These are phyloP conservation scores for Gastrodia elata DNA, from an alignment of 106 monocot species.

Conservation along the genomic window DNA sequence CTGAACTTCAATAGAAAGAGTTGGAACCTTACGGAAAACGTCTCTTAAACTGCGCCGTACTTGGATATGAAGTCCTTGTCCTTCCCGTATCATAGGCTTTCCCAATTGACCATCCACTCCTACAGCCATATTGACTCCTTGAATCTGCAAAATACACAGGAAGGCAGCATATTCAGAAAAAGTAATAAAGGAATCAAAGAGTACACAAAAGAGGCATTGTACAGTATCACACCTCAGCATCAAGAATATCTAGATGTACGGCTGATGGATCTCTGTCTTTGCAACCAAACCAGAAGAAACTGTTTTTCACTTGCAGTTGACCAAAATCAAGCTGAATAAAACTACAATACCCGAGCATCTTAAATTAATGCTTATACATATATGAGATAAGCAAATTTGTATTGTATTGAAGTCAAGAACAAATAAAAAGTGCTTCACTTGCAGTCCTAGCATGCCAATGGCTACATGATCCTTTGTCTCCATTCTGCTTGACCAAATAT, in stretches of 20 bases:
- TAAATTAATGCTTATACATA: neutral
- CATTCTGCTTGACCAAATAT: no score
- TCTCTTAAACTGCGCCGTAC: slow-evolving; percentile 89
- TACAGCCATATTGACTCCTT: slow-evolving; percentile 80
- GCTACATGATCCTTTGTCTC: no score
- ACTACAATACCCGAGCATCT: slow-evolving; percentile 25
- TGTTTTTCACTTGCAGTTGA: slow-evolving; percentile 58
- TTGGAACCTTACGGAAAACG: slow-evolving; percentile 87
- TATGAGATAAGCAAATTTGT: neutral
- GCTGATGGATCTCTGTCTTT: slow-evolving; percentile 75
- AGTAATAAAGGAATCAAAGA: neutral
- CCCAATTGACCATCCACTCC: slow-evolving; percentile 75
- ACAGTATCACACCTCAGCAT: slow-evolving; percentile 54
- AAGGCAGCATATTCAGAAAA: neutral
- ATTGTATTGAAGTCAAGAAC: neutral
- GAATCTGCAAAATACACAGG: slow-evolving; percentile 38
- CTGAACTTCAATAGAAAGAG: slow-evolving; percentile 69
- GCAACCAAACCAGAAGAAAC: slow-evolving; percentile 78
- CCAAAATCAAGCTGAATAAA: slow-evolving; percentile 96
- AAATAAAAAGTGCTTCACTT: neutral
- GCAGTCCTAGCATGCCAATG: neutral
- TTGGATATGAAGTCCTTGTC: slow-evolving; percentile 55
- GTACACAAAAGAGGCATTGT: neutral
- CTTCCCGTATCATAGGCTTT: slow-evolving; percentile 72
- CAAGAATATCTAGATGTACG: slow-evolving; percentile 86